These are phyloP conservation scores for Athelia psychrophila DNA, from an alignment of 1,284 basidiomycete species.

Conservation along the genomic window DNA sequence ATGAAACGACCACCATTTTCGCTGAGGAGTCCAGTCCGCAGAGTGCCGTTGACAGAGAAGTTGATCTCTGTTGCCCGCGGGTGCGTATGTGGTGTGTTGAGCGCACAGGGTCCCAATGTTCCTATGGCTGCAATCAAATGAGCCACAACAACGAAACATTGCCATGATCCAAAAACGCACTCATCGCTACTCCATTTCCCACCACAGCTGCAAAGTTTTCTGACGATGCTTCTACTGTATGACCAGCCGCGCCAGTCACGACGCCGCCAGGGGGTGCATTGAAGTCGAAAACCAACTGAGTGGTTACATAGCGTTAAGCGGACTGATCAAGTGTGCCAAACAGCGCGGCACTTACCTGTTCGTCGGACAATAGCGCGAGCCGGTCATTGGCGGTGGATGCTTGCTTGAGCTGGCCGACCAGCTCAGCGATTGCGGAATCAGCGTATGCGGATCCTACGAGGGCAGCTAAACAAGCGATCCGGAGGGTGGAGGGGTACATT, in stretches of 20 bases:
- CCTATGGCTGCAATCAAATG: conserved; percentile 8
- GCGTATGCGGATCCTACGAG: no score
- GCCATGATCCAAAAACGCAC: not conserved
- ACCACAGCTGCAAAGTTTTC: conserved; percentile 2
- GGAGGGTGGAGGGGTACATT: no score
- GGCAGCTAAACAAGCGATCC: no score
- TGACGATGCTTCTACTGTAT: conserved; percentile 1
- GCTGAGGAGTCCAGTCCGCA: conserved; percentile 29
- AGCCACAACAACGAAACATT: not conserved
- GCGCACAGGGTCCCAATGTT: conserved; percentile 23
- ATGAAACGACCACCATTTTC: conserved; percentile 34
- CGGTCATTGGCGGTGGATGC: no score
- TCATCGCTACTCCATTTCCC: conserved; percentile 6
- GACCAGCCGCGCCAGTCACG: not conserved
- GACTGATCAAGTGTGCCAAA: no score
- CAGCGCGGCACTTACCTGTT: no score
- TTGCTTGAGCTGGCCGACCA: no score
- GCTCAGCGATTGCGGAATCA: no score
- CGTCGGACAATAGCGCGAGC: no score
- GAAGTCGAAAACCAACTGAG: no score
- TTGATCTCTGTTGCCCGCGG: conserved; percentile 35
- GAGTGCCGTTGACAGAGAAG: conserved; percentile 29
- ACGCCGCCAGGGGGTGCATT: not conserved
- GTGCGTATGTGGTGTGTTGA: conserved; percentile 37
- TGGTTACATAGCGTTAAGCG: no score